Percentiles rank a stretch among this genome's conserved stretches.
phyloP scores from a whole-genome alignment of 108 stramenopile species.

The Schizochytrium sp. region DNA sequence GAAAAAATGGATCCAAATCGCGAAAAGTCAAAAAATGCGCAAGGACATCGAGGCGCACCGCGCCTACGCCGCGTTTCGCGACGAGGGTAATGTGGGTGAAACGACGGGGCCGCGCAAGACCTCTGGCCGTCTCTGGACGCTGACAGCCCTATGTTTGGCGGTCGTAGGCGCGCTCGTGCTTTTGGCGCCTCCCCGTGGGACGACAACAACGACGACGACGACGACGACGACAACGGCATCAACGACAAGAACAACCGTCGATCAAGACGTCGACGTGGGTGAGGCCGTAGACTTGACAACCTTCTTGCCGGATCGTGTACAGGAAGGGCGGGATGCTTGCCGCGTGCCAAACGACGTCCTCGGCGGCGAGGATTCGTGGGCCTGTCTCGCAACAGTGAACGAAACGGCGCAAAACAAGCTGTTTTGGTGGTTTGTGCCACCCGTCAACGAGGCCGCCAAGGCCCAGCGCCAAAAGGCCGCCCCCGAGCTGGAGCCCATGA shows the following conservation, averaged over 20 bases:
- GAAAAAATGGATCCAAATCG: no score
- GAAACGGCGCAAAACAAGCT: neutral
- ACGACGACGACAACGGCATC: no score
- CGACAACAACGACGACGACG: no score
- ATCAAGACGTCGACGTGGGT: neutral
- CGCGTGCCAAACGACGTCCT: neutral
- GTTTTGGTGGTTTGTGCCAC: constrained; percentile 23
- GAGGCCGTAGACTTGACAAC: neutral
- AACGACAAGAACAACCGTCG: neutral
- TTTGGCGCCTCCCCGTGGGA: no score
- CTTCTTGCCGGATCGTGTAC: neutral
- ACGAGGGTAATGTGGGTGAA: no score
- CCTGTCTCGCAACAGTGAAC: neutral
- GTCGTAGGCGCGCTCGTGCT: no score
- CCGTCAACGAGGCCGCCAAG: neutral
- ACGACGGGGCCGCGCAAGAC: no score
- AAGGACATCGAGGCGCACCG: no score
- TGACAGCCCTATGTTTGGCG: no score
- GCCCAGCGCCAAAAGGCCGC: neutral
- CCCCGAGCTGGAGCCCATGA: neutral
- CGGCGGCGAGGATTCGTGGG: neutral
- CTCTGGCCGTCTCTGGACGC: no score
- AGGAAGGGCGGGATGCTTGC: neutral
- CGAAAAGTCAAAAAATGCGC: no score
- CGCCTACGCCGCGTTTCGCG: no score